Conservation (phyloP, 495 filamentous ascomycete genomes). For the Neurospora sublineolata region DNA sequence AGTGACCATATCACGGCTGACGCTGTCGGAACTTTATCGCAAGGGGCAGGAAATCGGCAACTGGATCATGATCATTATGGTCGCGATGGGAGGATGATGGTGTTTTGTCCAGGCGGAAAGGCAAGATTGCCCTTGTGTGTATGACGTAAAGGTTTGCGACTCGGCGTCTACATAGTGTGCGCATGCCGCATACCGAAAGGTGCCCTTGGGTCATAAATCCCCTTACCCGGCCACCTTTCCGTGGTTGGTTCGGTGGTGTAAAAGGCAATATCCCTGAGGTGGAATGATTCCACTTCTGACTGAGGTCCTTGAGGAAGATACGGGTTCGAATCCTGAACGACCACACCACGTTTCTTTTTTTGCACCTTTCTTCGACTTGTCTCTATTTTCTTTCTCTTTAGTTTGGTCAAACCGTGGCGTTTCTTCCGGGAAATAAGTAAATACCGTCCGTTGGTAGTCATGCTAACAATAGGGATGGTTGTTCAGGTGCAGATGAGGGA, state of each 20-base stretch:
- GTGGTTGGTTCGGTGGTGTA: background rate
- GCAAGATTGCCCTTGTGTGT: background rate
- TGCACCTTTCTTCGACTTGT: background rate
- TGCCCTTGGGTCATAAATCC: background rate
- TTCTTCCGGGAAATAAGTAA: background rate
- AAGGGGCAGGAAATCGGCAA: background rate
- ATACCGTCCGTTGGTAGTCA: background rate
- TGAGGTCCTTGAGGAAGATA: background rate
- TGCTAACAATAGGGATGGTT: background rate
- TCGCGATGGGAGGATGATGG: background rate
- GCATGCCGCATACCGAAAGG: background rate
- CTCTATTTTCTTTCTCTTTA: accelerated
- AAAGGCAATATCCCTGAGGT: background rate
- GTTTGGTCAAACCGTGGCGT: background rate
- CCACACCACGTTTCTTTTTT: background rate
- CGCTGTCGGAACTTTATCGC: background rate
- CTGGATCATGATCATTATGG: background rate
- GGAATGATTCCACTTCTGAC: background rate
- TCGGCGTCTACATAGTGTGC: background rate
- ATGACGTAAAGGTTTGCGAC: background rate
- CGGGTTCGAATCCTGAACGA: background rate
- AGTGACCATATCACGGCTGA: background rate
- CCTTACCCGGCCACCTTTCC: background rate
- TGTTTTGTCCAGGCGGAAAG: background rate
- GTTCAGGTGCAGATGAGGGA: background rate